Conservation (phyloP, 176 grass and related monocot genomes). For the Oryza meridionalis region DNA sequence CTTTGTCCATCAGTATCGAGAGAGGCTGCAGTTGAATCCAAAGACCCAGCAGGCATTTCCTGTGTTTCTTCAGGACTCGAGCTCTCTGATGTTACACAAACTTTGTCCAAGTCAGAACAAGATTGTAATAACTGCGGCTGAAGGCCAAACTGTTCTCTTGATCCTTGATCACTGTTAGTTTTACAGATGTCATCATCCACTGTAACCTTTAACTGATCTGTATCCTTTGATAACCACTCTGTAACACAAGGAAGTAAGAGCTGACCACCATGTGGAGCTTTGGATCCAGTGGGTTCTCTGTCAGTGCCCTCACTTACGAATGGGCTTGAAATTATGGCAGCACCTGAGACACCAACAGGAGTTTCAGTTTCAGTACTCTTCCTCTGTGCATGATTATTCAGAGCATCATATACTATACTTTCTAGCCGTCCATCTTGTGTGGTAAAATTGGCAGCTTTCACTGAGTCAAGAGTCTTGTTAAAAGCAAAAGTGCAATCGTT, state of each 20-base stretch:
- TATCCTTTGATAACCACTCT: constrained; percentile 27
- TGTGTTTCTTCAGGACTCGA: constrained; percentile 29
- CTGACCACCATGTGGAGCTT: constrained; percentile 34
- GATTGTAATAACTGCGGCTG: constrained; percentile 9
- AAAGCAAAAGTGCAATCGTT: constrained; percentile 41
- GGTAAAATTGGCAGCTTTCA: constrained; percentile 31
- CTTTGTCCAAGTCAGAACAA: constrained; percentile 27
- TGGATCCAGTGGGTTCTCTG: constrained; percentile 5
- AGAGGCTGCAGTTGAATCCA: constrained; percentile 10
- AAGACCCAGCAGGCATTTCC: constrained; percentile 23
- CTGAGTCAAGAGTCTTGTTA: constrained; percentile 46
- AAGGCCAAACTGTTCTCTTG: constrained; percentile 18
- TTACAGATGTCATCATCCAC: constrained; percentile 22
- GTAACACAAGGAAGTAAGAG: constrained; percentile 21
- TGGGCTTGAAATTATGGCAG: constrained; percentile 15
- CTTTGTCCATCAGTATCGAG: constrained; percentile 29
- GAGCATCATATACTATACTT: constrained; percentile 63
- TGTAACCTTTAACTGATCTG: constrained; percentile 34
- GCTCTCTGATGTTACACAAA: constrained; percentile 20
- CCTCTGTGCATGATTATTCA: constrained; percentile 47
- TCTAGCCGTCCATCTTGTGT: constrained; percentile 52
- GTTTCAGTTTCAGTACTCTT: constrained; percentile 26
- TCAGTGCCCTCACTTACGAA: background rate
- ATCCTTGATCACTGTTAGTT: constrained; percentile 36
- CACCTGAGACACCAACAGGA: constrained; percentile 29